Evolutionary conservation across 352 stramenopile species (phyloP).

Genomic region (Phytophthora ohioensis): DNA sequence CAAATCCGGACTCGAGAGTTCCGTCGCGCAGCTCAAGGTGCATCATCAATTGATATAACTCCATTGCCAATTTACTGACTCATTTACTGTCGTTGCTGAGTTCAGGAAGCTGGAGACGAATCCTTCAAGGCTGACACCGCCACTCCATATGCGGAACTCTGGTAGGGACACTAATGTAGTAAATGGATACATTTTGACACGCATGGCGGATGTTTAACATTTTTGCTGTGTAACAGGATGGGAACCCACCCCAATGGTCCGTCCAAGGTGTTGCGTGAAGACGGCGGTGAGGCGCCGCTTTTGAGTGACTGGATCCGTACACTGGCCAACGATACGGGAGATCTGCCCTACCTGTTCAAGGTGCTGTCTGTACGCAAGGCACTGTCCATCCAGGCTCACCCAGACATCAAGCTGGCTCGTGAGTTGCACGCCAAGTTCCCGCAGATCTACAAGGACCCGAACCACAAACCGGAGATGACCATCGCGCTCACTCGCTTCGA

Average conservation of each 20-base stretch:
- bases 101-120: conserved; percentile 56
- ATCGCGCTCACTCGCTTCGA: conserved; percentile 98
- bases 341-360: conserved; percentile 99
- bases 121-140: conserved; percentile 55
- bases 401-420: conserved; percentile 82
- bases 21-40: conserved; percentile 91
- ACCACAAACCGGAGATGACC: conserved; percentile 99
- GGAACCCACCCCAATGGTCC: conserved; percentile 95
- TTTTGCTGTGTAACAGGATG: conserved; percentile 73
- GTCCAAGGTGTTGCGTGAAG: conserved; percentile 70
- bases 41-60: background rate
- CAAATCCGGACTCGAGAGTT: conserved; percentile 81
- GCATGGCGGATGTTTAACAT: conserved; percentile 11
- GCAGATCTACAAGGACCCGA: conserved; percentile 96
- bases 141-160: conserved; percentile 89
- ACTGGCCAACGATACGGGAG: conserved; percentile 54
- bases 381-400: conserved; percentile 97
- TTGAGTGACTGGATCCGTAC: conserved; percentile 68
- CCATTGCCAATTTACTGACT: background rate
- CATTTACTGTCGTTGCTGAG: conserved; percentile 10
- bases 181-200: conserved; percentile 16
- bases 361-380: conserved; percentile 97
- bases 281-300: conserved; percentile 49
- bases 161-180: conserved; percentile 44
- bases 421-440: conserved; percentile 89